Conservation (phyloP, 176 grass and related monocot genomes). For the Musa troglodytarum region DNA sequence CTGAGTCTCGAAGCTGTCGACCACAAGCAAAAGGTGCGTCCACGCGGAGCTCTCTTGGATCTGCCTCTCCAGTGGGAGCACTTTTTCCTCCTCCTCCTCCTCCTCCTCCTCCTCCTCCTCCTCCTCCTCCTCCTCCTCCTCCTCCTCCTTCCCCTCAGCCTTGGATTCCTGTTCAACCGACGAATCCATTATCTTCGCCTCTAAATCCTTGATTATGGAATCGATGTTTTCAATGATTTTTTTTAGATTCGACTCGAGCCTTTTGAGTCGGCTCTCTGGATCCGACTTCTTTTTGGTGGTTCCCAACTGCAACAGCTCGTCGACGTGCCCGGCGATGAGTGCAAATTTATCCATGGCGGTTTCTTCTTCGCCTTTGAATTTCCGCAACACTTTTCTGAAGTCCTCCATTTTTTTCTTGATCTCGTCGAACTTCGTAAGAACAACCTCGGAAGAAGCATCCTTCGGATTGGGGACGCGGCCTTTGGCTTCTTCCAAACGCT, state of each 20-base stretch:
- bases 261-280: too few species aligned
- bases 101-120: not conserved
- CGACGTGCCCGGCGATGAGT: not conserved
- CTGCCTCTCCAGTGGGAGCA: not conserved
- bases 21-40: constrained; percentile 1
- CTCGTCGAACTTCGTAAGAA: not conserved
- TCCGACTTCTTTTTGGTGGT: too few species aligned
- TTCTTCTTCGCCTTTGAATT: not conserved
- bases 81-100: not conserved
- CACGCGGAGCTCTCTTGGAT: not conserved
- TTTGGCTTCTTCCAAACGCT: not conserved
- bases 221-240: not conserved
- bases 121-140: not conserved
- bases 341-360: not conserved
- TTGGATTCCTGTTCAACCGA: too few species aligned
- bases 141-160: not conserved
- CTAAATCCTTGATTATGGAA: not conserved
- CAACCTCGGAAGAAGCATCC: too few species aligned
- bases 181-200: not conserved
- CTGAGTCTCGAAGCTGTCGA: constrained; percentile 10
- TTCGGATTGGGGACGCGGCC: not conserved
- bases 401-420: not conserved
- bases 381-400: rapidly evolving
- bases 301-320: not conserved
- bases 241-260: not conserved